Conservation (phyloP, 176 grass and related monocot genomes). For the Puya raimondii region DNA sequence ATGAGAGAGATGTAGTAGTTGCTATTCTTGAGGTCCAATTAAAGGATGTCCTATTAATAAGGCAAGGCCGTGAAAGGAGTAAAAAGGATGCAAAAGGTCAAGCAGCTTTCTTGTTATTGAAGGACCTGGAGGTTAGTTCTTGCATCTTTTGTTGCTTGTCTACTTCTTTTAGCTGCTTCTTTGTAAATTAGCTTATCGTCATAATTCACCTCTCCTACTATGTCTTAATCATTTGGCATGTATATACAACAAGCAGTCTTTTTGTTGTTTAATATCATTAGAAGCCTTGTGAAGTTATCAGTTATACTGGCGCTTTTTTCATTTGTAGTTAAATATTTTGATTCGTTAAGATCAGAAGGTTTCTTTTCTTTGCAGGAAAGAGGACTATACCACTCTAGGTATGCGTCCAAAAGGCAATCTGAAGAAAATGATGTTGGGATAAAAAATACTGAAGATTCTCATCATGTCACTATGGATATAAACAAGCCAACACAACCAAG, state of each 20-base stretch:
- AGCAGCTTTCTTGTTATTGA: slow-evolving; percentile 64
- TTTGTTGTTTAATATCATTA: slow-evolving; percentile 1
- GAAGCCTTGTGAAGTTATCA: slow-evolving; percentile 10
- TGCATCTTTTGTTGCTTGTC: neutral
- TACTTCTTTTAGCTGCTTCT: neutral
- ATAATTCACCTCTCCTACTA: neutral
- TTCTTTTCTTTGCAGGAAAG: slow-evolving; percentile 42
- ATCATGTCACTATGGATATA: slow-evolving; percentile 29
- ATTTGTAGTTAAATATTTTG: neutral
- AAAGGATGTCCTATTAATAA: slow-evolving; percentile 46
- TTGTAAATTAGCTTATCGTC: too few species aligned
- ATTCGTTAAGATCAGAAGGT: neutral
- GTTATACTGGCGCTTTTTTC: neutral
- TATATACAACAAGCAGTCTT: neutral
- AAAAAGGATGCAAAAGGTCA: slow-evolving; percentile 70
- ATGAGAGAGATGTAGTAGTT: slow-evolving; percentile 41
- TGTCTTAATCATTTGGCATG: neutral
- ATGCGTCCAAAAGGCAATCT: slow-evolving; percentile 30
- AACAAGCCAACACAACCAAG: slow-evolving; percentile 20
- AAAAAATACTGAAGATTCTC: slow-evolving; percentile 14
- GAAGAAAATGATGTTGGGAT: slow-evolving; percentile 16
- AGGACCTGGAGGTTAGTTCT: slow-evolving; percentile 63
- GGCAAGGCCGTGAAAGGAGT: slow-evolving; percentile 43
- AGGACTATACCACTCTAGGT: slow-evolving; percentile 41
- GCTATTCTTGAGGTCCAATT: slow-evolving; percentile 63